Evolutionary conservation across 2,329 filamentous ascomycete species (phyloP).

Genomic region (Aspergillus sp.): DNA sequence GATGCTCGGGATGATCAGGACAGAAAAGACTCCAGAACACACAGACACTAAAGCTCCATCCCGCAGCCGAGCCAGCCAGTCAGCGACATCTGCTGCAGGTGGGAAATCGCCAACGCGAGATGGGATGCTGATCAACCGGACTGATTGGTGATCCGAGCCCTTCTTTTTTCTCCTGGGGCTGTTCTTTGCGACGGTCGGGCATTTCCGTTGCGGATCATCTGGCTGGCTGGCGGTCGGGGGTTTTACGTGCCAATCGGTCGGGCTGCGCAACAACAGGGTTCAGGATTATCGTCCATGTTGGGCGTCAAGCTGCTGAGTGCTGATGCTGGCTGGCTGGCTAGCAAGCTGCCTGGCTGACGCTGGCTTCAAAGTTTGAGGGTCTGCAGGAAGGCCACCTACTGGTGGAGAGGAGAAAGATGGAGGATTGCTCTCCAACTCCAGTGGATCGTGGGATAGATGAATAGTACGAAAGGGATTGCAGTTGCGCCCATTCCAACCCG

Average conservation of each 20-base stretch:
- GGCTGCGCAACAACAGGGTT: conserved; percentile 3
- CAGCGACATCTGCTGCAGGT: conserved; percentile 13
- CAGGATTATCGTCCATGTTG: conserved; percentile 23
- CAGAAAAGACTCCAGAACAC: not conserved
- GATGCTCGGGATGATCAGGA: not conserved
- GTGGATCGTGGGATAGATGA: not conserved
- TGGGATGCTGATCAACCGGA: conserved; percentile 12
- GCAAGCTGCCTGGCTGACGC: not conserved
- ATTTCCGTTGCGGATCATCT: conserved; percentile 38
- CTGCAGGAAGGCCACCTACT: not conserved
- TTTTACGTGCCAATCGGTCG: conserved; percentile 33
- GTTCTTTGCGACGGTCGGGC: conserved; percentile 24
- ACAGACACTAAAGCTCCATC: not conserved
- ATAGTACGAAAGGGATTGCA: not conserved
- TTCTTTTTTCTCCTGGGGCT: conserved; percentile 11
- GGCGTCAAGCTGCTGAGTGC: conserved; percentile 18
- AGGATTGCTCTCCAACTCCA: too few relatives aligned
- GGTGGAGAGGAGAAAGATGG: not conserved
- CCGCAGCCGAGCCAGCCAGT: conserved; percentile 1
- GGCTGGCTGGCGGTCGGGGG: conserved; percentile 26
- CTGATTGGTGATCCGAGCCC: conserved; percentile 17
- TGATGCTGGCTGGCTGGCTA: not conserved
- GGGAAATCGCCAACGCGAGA: conserved; percentile 17
- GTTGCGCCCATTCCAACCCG: conserved; percentile 2
- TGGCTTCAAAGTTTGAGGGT: not conserved